phyloP scores from a whole-genome alignment of 495 filamentous ascomycete genomes.

The Aspergillus baeticus region DNA sequence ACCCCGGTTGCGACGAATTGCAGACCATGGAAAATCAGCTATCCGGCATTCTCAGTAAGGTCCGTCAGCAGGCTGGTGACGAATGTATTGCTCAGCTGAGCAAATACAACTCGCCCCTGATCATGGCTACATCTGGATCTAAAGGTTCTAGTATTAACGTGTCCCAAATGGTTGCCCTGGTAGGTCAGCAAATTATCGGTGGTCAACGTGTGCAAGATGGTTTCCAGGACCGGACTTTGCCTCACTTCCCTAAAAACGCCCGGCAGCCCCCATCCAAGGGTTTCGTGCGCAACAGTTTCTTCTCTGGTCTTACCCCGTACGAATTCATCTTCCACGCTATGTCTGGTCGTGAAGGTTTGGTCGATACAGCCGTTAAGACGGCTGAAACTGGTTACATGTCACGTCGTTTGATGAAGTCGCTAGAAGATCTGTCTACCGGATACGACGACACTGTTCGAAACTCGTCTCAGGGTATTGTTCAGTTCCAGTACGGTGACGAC shows the following conservation, averaged over 20 bases:
- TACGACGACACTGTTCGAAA: slow-evolving; percentile 96
- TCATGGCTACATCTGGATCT: slow-evolving; percentile 96
- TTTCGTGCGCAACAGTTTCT: slow-evolving; percentile 97
- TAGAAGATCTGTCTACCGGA: slow-evolving; percentile 87
- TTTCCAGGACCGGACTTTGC: slow-evolving; percentile 91
- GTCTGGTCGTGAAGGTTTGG: slow-evolving; percentile 94
- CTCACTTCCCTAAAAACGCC: slow-evolving; percentile 92
- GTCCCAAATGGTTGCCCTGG: slow-evolving; percentile 96
- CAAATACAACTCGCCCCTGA: slow-evolving; percentile 86
- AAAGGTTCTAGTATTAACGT: slow-evolving; percentile 98
- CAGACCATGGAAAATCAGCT: slow-evolving; percentile 88
- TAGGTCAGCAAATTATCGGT: slow-evolving; percentile 96
- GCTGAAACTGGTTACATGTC: slow-evolving; percentile 99
- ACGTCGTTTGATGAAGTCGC: slow-evolving; percentile 92
- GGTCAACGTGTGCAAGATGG: slow-evolving; percentile 92
- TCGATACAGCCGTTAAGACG: slow-evolving; percentile 99
- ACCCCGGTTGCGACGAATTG: slow-evolving; percentile 84
- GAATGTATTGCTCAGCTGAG: slow-evolving; percentile 88
- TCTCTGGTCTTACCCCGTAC: slow-evolving; percentile 80
- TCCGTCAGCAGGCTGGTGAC: slow-evolving; percentile 86
- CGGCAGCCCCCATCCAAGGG: slow-evolving; percentile 91
- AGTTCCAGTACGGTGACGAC: slow-evolving; percentile 97
- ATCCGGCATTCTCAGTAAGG: slow-evolving; percentile 85
- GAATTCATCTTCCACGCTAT: slow-evolving; percentile 99
- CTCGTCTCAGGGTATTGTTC: slow-evolving; percentile 78